Conservation (phyloP, 2,329 filamentous ascomycete species). For the Trichoderma pleuroti region DNA sequence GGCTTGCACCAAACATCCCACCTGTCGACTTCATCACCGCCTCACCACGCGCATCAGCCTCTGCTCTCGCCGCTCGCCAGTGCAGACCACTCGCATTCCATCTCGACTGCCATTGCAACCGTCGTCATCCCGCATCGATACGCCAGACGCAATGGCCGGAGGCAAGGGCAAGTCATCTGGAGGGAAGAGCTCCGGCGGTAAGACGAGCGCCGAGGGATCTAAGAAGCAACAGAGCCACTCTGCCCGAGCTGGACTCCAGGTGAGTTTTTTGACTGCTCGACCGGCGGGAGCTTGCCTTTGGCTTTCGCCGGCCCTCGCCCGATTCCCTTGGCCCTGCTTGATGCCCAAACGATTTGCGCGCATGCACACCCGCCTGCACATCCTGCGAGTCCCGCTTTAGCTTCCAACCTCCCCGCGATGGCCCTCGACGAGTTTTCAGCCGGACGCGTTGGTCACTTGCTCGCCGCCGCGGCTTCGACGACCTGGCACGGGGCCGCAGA, state of each 20-base stretch:
- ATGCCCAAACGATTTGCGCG: conserved; percentile 20
- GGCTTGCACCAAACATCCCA: conserved; percentile 10
- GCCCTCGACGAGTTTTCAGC: conserved; percentile 9
- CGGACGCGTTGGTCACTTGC: conserved; percentile 7
- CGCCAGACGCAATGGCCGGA: conserved; percentile 59
- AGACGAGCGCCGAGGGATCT: conserved; percentile 61
- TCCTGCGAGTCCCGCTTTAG: conserved; percentile 17
- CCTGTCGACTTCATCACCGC: conserved; percentile 13
- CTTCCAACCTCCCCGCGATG: conserved; percentile 19
- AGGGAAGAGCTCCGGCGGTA: conserved; percentile 82
- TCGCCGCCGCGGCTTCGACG: neutral
- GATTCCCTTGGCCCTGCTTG: conserved; percentile 2
- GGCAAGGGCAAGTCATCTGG: conserved; percentile 92
- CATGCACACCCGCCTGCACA: conserved; percentile 18
- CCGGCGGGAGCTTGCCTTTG: neutral
- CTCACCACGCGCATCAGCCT: conserved; percentile 11
- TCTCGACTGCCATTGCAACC: neutral
- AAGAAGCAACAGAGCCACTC: conserved; percentile 96
- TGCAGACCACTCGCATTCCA: conserved; percentile 1
- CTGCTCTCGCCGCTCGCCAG: neutral
- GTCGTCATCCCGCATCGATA: conserved; percentile 2
- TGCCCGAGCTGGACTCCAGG: conserved; percentile 91
- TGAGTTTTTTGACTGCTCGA: conserved; percentile 48
- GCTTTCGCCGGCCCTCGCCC: neutral
- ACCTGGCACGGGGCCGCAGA: neutral